Percentiles rank a stretch among this genome's conserved stretches.
phyloP scores from a whole-genome alignment of 1,139 yeast genomes.

The Candida albicans region DNA sequence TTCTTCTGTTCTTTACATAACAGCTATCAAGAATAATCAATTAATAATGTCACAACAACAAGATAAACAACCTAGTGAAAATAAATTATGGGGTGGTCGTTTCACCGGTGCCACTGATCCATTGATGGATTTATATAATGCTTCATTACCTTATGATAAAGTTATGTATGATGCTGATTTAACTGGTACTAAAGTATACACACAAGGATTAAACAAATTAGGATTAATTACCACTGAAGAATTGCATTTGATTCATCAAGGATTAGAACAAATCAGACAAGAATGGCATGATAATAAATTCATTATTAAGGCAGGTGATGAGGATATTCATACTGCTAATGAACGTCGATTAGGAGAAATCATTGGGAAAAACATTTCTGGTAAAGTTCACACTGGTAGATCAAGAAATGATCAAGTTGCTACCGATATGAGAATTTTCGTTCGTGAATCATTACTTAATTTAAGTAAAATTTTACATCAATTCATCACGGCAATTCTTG shows the following conservation, averaged over 20 bases:
- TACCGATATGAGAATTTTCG: conserved; percentile 94
- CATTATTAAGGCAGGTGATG: conserved; percentile 89
- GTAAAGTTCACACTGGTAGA: conserved; percentile 98
- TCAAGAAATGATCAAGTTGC: conserved; percentile 99
- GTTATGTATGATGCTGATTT: conserved; percentile 93
- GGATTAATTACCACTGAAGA: conserved; percentile 75
- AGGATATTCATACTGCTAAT: conserved; percentile 97
- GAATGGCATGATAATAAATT: conserved; percentile 83
- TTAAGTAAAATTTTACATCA: conserved; percentile 58
- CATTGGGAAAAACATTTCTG: conserved; percentile 90
- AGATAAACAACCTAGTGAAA: conserved; percentile 54
- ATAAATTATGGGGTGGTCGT: conserved; percentile 97
- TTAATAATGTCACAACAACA: conserved; percentile 23
- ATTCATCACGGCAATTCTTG: conserved; percentile 64
- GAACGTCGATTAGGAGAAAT: conserved; percentile 96
- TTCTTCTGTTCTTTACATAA: neutral
- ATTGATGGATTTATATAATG: conserved; percentile 93
- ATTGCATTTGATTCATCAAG: conserved; percentile 74
- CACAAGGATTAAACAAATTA: conserved; percentile 77
- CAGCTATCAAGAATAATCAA: conserved; percentile 1
- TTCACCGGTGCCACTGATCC: conserved; percentile 98
- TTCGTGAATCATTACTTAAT: conserved; percentile 70
- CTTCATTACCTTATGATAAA: conserved; percentile 93
- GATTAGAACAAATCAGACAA: conserved; percentile 63
- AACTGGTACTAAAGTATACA: conserved; percentile 91